Conservation (phyloP, 2,329 filamentous ascomycete genomes). For the Trichophyton equinum region DNA sequence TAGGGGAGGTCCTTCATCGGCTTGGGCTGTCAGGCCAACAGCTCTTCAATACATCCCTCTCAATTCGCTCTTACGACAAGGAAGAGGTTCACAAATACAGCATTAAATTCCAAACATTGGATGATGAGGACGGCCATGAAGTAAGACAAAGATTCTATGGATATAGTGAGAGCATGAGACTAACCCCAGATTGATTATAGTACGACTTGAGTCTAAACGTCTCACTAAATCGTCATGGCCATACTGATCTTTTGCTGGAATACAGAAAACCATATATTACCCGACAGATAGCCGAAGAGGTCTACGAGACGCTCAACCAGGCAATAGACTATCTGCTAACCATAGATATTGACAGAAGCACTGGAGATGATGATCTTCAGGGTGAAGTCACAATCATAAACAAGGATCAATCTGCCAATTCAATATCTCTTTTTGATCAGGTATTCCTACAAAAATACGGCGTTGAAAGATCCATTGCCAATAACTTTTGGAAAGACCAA, state of each 20-base stretch:
- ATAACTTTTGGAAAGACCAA: background rate
- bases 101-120: background rate
- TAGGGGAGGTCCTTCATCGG: constrained; percentile 35
- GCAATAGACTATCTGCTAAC: background rate
- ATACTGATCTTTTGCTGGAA: background rate
- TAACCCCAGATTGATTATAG: background rate
- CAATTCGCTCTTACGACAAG: background rate
- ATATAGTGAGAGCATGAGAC: background rate
- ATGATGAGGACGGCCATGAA: background rate
- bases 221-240: background rate
- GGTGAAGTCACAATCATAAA: background rate
- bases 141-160: background rate
- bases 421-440: background rate
- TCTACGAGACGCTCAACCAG: background rate
- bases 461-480: background rate
- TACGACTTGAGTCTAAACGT: background rate
- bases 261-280: background rate
- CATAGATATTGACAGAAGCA: background rate
- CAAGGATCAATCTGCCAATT: background rate
- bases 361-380: background rate
- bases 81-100: background rate
- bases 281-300: background rate
- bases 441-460: background rate
- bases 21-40: constrained; percentile 24
- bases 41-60: constrained; percentile 29